phyloP scores from a whole-genome alignment of 148 eudicot species.

The Fagopyrum homotropicum region DNA sequence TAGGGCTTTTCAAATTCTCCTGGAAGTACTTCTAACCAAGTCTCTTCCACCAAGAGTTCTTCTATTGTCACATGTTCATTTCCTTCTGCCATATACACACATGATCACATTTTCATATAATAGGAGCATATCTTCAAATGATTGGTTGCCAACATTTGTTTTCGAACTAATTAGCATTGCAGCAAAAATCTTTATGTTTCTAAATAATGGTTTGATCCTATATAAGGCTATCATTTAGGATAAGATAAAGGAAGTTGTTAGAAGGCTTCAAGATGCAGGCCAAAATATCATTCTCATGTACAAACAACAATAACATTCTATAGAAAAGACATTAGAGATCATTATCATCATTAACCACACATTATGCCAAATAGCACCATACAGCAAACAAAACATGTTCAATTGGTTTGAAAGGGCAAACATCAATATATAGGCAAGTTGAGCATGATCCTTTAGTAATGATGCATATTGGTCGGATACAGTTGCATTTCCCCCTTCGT shows the following conservation, averaged over 20 bases:
- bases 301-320: not conserved
- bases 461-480: too few relatives aligned
- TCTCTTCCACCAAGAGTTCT: conserved; percentile 79
- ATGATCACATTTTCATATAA: conserved; percentile 10
- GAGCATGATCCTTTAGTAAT: too few relatives aligned
- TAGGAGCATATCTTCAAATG: not conserved
- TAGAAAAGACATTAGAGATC: not conserved
- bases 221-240: not conserved
- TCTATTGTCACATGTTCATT: conserved; percentile 49
- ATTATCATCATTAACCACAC: not conserved
- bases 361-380: not conserved
- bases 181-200: not conserved
- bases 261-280: not conserved
- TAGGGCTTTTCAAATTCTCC: conserved; percentile 81
- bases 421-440: too few relatives aligned
- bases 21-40: conserved; percentile 59
- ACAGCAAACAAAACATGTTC: too few relatives aligned
- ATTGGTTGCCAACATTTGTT: not conserved
- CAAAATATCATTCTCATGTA: not conserved
- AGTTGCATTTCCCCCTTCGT: not conserved
- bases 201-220: not conserved
- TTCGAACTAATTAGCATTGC: not conserved
- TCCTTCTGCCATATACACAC: conserved; percentile 24
- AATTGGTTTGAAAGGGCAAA: not conserved
- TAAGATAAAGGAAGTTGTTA: not conserved